Evolutionary conservation across 495 filamentous ascomycete species (phyloP).

Genomic region (Lepidopterella palustris): DNA sequence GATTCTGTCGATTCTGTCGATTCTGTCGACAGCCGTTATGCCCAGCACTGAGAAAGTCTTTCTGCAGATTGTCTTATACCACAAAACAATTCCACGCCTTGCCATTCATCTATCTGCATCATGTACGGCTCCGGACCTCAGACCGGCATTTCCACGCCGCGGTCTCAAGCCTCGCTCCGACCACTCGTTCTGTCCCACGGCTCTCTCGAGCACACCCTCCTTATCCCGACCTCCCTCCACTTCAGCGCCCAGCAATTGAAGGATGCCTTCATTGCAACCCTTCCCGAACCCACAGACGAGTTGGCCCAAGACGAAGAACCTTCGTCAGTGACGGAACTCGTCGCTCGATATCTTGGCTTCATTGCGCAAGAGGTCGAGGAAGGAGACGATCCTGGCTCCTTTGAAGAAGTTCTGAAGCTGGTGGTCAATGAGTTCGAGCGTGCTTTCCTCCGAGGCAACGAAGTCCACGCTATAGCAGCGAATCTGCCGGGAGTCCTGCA

Average conservation of each 20-base stretch:
- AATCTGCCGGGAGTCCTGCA: conserved; percentile 75
- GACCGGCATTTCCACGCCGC: conserved; percentile 91
- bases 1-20: neutral
- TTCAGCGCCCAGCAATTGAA: conserved; percentile 92
- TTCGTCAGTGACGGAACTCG: conserved; percentile 82
- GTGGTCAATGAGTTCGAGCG: conserved; percentile 92
- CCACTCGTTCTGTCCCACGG: conserved; percentile 86
- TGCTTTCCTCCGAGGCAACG: conserved; percentile 88
- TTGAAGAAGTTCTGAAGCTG: conserved; percentile 80
- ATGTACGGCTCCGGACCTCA: conserved; percentile 92
- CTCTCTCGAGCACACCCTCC: conserved; percentile 88
- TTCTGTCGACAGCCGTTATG: neutral
- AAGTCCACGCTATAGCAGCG: conserved; percentile 85
- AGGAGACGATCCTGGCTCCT: conserved; percentile 82
- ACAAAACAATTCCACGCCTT: conserved; percentile 1
- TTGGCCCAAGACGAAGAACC: conserved; percentile 96
- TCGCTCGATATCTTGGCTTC: conserved; percentile 86
- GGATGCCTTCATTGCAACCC: conserved; percentile 72
- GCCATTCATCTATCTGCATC: conserved; percentile 28
- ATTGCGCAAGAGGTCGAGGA: conserved; percentile 79
- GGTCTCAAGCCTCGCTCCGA: conserved; percentile 78
- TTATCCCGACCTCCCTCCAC: conserved; percentile 88
- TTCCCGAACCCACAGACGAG: conserved; percentile 90
- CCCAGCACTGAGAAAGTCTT: neutral
- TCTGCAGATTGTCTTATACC: conserved; percentile 18